Percentiles rank a stretch among this genome's conserved stretches.
Evolutionary conservation across 768 basidiomycete species (phyloP).

Genomic region (Megacollybia marginata): DNA sequence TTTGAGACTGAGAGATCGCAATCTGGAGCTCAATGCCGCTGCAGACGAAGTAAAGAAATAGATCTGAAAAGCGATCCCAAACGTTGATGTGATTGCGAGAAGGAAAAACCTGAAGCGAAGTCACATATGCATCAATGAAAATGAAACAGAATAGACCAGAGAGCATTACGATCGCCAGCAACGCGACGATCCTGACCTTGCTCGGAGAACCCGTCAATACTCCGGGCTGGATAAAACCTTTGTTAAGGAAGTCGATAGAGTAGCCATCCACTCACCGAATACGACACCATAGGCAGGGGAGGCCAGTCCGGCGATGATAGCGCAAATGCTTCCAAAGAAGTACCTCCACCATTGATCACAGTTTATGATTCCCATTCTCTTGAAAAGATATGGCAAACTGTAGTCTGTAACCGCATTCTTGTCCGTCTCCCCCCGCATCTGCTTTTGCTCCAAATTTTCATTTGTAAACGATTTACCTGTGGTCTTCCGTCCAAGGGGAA

Average conservation of each 20-base stretch:
- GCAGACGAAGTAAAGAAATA: conserved; percentile 64
- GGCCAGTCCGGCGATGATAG: conserved; percentile 54
- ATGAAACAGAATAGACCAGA: conserved; percentile 36
- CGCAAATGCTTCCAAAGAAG: conserved; percentile 44
- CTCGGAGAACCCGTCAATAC: conserved; percentile 49
- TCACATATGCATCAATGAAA: not conserved
- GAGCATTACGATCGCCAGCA: conserved; percentile 62
- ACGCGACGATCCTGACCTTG: conserved; percentile 34
- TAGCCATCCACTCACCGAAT: conserved; percentile 28
- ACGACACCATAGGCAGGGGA: conserved; percentile 71
- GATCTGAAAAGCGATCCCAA: conserved; percentile 60
- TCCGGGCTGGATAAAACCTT: conserved; percentile 32
- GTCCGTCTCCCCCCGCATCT: conserved; percentile 21
- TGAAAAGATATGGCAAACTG: conserved; percentile 54
- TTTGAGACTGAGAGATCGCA: conserved; percentile 68
- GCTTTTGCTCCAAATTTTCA: conserved; percentile 53
- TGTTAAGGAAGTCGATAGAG: no score
- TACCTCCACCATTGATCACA: conserved; percentile 54
- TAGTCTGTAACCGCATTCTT: conserved; percentile 30
- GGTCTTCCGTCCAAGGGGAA: conserved; percentile 53
- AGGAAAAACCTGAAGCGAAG: conserved; percentile 57
- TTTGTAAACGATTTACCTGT: conserved; percentile 63
- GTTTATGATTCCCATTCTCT: conserved; percentile 61
- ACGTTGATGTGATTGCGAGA: conserved; percentile 62
- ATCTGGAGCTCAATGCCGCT: conserved; percentile 56